These are phyloP conservation scores for Aspergillus funiculosus DNA, from an alignment of 495 filamentous ascomycete species.

Conservation along the genomic window DNA sequence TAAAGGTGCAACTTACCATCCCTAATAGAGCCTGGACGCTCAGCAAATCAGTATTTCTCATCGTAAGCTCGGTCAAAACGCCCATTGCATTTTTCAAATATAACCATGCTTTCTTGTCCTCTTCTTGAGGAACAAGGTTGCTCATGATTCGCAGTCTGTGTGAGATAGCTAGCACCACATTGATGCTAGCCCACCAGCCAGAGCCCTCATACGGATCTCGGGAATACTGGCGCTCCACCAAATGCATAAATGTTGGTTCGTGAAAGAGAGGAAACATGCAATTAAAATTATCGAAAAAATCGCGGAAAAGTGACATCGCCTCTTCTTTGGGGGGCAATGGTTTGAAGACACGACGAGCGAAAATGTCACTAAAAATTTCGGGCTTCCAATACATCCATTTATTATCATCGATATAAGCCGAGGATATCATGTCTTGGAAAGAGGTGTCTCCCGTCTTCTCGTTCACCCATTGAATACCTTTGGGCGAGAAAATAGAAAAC, in stretches of 20 bases:
- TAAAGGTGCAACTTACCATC: slow-evolving; percentile 54
- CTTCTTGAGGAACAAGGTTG: slow-evolving; percentile 80
- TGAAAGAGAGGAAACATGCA: slow-evolving; percentile 97
- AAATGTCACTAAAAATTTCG: slow-evolving; percentile 91
- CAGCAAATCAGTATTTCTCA: slow-evolving; percentile 91
- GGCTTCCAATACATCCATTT: slow-evolving; percentile 97
- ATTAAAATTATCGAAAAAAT: slow-evolving; percentile 98
- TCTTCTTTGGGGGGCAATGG: slow-evolving; percentile 76
- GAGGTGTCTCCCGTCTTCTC: slow-evolving; percentile 92
- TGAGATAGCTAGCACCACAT: slow-evolving; percentile 86
- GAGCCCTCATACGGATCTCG: slow-evolving; percentile 89
- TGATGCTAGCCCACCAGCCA: slow-evolving; percentile 97
- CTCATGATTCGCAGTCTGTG: slow-evolving; percentile 93
- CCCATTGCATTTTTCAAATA: slow-evolving; percentile 97
- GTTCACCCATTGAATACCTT: slow-evolving; percentile 98
- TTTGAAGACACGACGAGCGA: slow-evolving; percentile 75
- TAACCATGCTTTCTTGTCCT: slow-evolving; percentile 89
- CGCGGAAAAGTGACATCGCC: slow-evolving; percentile 74
- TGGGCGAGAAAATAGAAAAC: slow-evolving; percentile 97
- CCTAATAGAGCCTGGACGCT: slow-evolving; percentile 96
- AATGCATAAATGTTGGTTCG: slow-evolving; percentile 94
- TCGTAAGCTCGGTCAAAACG: slow-evolving; percentile 82
- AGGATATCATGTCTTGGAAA: slow-evolving; percentile 93
- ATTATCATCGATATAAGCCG: slow-evolving; percentile 74
- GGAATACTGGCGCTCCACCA: slow-evolving; percentile 90